A percentile compares a stretch with the other conserved stretches of the same genome.
Evolutionary conservation across 805 yeast species (phyloP).

Genomic region (Candida ficus): DNA sequence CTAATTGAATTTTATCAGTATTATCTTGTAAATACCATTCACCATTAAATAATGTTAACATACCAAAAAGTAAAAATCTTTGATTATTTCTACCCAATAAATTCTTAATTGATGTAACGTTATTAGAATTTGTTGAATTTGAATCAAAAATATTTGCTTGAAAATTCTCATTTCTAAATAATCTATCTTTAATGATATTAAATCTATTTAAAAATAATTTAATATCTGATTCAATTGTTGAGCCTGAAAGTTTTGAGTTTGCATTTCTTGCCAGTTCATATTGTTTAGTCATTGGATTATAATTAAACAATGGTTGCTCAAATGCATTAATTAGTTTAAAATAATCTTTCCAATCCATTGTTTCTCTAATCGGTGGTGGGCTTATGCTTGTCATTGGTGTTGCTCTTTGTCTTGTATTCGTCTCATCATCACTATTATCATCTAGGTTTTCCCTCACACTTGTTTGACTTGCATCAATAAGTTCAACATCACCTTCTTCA

Average conservation of each 20-base stretch:
- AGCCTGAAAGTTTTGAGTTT: slow-evolving; percentile 21
- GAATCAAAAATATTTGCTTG: slow-evolving; percentile 37
- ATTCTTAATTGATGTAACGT: slow-evolving; percentile 74
- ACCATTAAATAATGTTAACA: slow-evolving; percentile 61
- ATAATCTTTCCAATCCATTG: slow-evolving; percentile 66
- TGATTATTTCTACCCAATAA: slow-evolving; percentile 79
- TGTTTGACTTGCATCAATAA: not conserved
- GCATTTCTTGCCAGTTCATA: slow-evolving; percentile 36
- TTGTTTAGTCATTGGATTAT: slow-evolving; percentile 58
- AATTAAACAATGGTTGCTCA: slow-evolving; percentile 58
- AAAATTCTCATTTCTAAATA: slow-evolving; percentile 71
- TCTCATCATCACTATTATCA: slow-evolving; percentile 18
- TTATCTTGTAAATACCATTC: slow-evolving; percentile 77
- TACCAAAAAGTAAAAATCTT: slow-evolving; percentile 73
- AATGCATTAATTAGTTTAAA: slow-evolving; percentile 61
- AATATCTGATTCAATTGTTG: slow-evolving; percentile 28
- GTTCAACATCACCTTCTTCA: not conserved
- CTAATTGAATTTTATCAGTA: slow-evolving; percentile 61
- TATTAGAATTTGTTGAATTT: slow-evolving; percentile 21
- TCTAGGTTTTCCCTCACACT: slow-evolving; percentile 7
- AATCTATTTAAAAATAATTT: slow-evolving; percentile 50
- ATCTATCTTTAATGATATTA: slow-evolving; percentile 59
- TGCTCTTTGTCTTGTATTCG: slow-evolving; percentile 6
- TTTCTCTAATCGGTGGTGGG: slow-evolving; percentile 23
- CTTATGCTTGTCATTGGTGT: slow-evolving; percentile 24